Base-by-base conservation (phyloP, 2,329 filamentous ascomycete genomes). In the Alternaria sp. region DNA sequence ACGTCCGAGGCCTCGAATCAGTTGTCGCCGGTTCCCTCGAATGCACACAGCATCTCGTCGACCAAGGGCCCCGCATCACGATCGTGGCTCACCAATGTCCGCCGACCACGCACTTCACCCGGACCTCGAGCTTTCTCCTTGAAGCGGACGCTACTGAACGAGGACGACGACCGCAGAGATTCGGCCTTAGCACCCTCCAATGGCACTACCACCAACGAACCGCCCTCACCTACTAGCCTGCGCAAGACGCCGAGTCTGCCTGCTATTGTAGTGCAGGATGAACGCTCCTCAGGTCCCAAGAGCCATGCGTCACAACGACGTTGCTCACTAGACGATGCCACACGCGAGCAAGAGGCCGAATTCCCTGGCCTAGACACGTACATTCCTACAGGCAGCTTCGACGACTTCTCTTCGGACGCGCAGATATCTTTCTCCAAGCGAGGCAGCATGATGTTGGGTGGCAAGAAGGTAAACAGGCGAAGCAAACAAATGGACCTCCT, bases 381-480 rank as follows among this genome's bases (percentile, higher is more conserved):
- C 62, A 87, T 89, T 59, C 86, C 87, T 5, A 84, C 81, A 3
- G 81, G 81, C 36, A 81, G 79, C 56, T 81, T 87, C 48, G 85
- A 85, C 59, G 85, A 85, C 40, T 74, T 89, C 56, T 81, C 80
- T 16, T 76, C 78, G n/a, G 77, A 81, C 38, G 81, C 82, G 54
- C 81, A 84, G 41, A 76, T 90, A 63, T 82, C 84, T 46, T 89
- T 89, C 67, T 88, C 86, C 12, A 86, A 85, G 57, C 80, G 87
- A 57, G 87, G 87, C 53, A 89, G 86, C 76, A 81, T 89, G 74
- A 75, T 89, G 63, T 75, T 86, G 64, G 84, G 82, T 32, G 85
- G 84, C 11, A 83, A 83, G 73, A 84, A 82, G 68, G 82, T 83
- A 57, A 81, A 81, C 53, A 65, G 65, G 43, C 74, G 67, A 57